Evolutionary conservation across 1,284 basidiomycete genomes (phyloP).

Genomic region (Polyporus tsugae): DNA sequence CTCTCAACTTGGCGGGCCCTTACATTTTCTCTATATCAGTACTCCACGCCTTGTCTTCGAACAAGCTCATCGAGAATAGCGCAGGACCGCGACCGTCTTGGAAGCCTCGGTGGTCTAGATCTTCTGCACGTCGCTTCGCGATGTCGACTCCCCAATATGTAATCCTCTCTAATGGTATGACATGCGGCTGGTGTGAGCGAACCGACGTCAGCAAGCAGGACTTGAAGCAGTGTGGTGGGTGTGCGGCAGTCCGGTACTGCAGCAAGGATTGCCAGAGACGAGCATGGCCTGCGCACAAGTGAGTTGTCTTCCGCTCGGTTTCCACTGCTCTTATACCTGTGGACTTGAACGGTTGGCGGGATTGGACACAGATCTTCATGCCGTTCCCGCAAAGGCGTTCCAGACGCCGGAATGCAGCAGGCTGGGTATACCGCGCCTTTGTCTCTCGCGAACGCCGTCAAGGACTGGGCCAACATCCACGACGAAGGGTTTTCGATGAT

Average conservation of each 20-base stretch:
- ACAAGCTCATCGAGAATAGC: background rate
- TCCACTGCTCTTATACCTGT: background rate
- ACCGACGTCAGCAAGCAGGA: background rate
- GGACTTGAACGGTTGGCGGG: background rate
- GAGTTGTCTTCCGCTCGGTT: background rate
- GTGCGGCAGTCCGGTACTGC: constrained; percentile 9
- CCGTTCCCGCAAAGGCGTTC: background rate
- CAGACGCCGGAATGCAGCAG: background rate
- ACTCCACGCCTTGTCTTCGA: background rate
- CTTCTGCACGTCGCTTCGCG: background rate
- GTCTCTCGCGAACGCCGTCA: constrained; percentile 12
- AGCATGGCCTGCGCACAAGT: constrained; percentile 16
- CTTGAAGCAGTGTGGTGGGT: constrained; percentile 10
- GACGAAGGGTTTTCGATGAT: constrained; percentile 6
- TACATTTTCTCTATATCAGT: background rate
- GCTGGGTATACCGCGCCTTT: constrained; percentile 1
- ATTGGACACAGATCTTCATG: background rate
- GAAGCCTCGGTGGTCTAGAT: background rate
- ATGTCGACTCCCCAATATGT: background rate
- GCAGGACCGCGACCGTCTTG: too few species aligned
- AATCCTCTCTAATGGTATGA: background rate
- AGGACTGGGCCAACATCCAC: constrained; percentile 6
- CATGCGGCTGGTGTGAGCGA: background rate
- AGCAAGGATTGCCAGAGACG: constrained; percentile 13
- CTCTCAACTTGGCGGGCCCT: background rate